phyloP scores from a whole-genome alignment of 768 basidiomycete species.

The Cubamyces lactineus region DNA sequence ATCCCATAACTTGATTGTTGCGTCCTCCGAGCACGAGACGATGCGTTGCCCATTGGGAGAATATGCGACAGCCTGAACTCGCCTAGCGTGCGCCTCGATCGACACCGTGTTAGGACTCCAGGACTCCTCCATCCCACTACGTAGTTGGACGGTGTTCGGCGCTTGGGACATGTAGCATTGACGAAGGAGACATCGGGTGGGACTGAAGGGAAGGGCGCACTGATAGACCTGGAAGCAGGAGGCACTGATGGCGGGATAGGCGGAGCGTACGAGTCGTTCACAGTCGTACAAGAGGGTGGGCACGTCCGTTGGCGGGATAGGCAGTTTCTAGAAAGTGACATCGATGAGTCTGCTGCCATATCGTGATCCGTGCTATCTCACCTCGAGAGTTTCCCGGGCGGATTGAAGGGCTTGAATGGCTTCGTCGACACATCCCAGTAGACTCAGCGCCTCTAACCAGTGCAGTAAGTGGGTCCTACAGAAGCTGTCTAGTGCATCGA shows the following conservation, averaged over 20 bases:
- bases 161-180: background rate
- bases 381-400: background rate
- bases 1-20: conserved; percentile 10
- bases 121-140: background rate
- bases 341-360: too few relatives aligned
- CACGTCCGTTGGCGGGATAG: background rate
- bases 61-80: background rate
- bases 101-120: conserved; percentile 2
- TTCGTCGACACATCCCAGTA: conserved; percentile 5
- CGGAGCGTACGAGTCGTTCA: conserved; percentile 12
- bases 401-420: background rate
- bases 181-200: background rate
- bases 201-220: conserved; percentile 12
- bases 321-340: background rate
- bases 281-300: conserved; percentile 13
- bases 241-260: conserved; percentile 22
- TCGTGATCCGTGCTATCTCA: background rate
- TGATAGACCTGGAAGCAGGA: conserved; percentile 22
- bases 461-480: conserved; percentile 23
- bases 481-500: conserved; percentile 8
- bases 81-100: background rate
- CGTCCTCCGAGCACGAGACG: conserved; percentile 5
- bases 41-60: conserved; percentile 12
- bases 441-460: conserved; percentile 29
- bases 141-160: background rate